Conservation (phyloP, 345 rosid genomes). For the Salix udensis region DNA sequence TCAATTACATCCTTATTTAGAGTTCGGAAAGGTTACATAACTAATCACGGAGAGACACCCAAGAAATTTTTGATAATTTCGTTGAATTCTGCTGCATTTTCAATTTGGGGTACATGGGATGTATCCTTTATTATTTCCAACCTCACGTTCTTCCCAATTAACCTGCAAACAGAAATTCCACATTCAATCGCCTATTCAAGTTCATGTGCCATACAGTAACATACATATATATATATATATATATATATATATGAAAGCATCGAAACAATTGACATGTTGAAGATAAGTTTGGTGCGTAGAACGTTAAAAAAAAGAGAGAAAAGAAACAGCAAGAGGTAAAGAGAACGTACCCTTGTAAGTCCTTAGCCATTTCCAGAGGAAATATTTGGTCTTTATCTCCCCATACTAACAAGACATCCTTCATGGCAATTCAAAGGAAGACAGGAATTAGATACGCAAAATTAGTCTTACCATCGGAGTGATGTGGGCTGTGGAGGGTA, state of each 20-base stretch:
- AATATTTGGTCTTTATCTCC: conserved; percentile 80
- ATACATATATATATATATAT: no score
- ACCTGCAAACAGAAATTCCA: conserved; percentile 34
- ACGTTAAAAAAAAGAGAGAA: neutral
- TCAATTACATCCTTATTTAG: neutral
- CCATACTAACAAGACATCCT: conserved; percentile 80
- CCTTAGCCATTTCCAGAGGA: conserved; percentile 72
- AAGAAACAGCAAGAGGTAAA: neutral
- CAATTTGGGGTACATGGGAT: conserved; percentile 79
- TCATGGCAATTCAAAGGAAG: no score
- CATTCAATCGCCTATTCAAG: neutral
- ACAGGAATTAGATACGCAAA: no score
- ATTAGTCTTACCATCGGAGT: no score
- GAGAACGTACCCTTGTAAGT: conserved; percentile 55
- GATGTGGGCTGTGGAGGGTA: no score
- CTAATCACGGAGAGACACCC: conserved; percentile 24
- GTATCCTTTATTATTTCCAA: conserved; percentile 58
- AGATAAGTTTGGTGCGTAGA: neutral
- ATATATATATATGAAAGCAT: no score
- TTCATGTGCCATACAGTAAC: neutral
- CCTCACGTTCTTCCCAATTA: conserved; percentile 61
- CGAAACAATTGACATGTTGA: neutral
- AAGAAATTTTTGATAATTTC: conserved; percentile 47
- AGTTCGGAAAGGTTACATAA: neutral
- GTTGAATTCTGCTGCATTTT: conserved; percentile 53